phyloP scores from a whole-genome alignment of 805 yeast species.

The Zygoascus ofunaensis region DNA sequence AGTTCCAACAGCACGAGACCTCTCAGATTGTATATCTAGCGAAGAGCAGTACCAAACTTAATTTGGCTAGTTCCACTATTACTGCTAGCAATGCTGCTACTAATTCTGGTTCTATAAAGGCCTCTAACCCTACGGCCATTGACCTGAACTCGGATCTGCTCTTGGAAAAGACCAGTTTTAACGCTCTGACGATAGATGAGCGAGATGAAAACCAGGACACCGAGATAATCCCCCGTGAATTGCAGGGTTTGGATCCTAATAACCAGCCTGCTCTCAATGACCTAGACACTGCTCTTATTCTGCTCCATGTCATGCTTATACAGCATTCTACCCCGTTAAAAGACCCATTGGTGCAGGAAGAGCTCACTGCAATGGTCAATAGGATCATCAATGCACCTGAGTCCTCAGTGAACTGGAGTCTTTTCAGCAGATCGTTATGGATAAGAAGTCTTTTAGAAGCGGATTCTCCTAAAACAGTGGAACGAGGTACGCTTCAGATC shows the following conservation, averaged over 20 bases:
- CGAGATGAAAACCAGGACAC: slow-evolving; percentile 10
- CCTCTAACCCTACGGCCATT: slow-evolving; percentile 28
- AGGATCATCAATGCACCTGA: slow-evolving; percentile 52
- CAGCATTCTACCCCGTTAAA: slow-evolving; percentile 64
- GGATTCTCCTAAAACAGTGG: slow-evolving; percentile 72
- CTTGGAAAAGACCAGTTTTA: slow-evolving; percentile 66
- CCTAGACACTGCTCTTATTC: slow-evolving; percentile 63
- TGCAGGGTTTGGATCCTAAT: slow-evolving; percentile 57
- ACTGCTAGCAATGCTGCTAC: slow-evolving; percentile 12
- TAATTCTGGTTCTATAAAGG: slow-evolving; percentile 9
- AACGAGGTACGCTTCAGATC: slow-evolving; percentile 89
- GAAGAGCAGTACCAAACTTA: slow-evolving; percentile 31
- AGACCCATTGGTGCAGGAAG: slow-evolving; percentile 68
- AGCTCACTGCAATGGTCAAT: slow-evolving; percentile 63
- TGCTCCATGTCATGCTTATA: slow-evolving; percentile 56
- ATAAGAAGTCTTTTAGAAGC: slow-evolving; percentile 80
- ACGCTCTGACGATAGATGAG: slow-evolving; percentile 34
- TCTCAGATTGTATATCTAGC: slow-evolving; percentile 75
- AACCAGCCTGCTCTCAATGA: slow-evolving; percentile 64
- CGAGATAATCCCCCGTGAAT: slow-evolving; percentile 27
- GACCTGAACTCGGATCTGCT: slow-evolving; percentile 66
- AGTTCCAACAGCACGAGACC: slow-evolving; percentile 62
- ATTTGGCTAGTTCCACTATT: too few species aligned
- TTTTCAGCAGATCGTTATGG: slow-evolving; percentile 81
- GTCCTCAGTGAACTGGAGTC: slow-evolving; percentile 55